A percentile compares a stretch with the other conserved stretches of the same genome.
Evolutionary conservation across 2,329 filamentous ascomycete species (phyloP).

Genomic region (Xylariaceae sp.): DNA sequence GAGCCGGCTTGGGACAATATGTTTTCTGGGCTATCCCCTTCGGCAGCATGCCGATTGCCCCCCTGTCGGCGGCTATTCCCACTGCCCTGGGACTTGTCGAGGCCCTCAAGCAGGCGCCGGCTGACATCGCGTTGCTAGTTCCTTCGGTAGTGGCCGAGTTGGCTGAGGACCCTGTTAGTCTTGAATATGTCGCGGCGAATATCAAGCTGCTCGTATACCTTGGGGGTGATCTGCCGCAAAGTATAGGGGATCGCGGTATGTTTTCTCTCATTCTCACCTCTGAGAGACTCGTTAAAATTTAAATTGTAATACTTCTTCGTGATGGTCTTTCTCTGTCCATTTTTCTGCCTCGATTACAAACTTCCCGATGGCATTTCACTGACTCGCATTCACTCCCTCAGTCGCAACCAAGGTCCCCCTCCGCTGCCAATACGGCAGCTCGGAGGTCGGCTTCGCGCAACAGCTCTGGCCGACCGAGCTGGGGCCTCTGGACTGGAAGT

Average conservation of each 20-base stretch:
- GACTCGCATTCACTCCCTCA: conserved; percentile 36
- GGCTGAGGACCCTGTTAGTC: conserved; percentile 34
- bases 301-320: not conserved
- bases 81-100: conserved; percentile 39
- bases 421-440: conserved; percentile 42
- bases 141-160: conserved; percentile 45
- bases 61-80: conserved; percentile 29
- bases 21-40: conserved; percentile 38
- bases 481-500: conserved; percentile 38
- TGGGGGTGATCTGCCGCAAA: conserved; percentile 45
- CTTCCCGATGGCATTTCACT: conserved; percentile 36
- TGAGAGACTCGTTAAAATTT: not conserved
- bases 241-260: conserved; percentile 39
- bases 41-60: conserved; percentile 34
- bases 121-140: conserved; percentile 40
- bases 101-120: conserved; percentile 38
- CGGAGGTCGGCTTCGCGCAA: conserved; percentile 39
- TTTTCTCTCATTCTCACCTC: not conserved
- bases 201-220: conserved; percentile 43
- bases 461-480: conserved; percentile 28
- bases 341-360: conserved; percentile 35
- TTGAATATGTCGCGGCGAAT: conserved; percentile 39
- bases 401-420: conserved; percentile 43
- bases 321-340: not conserved
- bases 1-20: conserved; percentile 35